Conservation (phyloP, 768 basidiomycete genomes). For the Mycena albidolilacea region DNA sequence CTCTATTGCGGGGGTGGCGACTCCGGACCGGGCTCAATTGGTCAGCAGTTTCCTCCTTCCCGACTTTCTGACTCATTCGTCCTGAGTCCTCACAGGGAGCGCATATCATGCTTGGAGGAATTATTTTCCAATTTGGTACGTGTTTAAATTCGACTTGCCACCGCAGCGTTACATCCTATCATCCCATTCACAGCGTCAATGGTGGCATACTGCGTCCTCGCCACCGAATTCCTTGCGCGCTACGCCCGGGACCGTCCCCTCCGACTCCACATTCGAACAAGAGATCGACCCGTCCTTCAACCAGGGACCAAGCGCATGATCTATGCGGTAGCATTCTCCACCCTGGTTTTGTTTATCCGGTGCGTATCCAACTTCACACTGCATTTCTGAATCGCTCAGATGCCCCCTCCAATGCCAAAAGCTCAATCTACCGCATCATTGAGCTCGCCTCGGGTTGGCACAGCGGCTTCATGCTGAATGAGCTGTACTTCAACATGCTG, state of each 20-base stretch:
- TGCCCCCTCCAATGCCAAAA: constrained; percentile 34
- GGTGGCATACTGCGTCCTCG: not conserved
- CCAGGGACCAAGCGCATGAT: constrained; percentile 43
- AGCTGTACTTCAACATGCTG: constrained; percentile 63
- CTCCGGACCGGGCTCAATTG: not conserved
- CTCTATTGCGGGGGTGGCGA: constrained; percentile 48
- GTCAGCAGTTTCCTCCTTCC: too few relatives aligned
- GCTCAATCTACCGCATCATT: constrained; percentile 66
- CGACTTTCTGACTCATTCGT: too few relatives aligned
- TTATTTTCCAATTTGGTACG: constrained; percentile 72
- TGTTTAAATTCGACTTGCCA: too few relatives aligned
- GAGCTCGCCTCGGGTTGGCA: constrained; percentile 67
- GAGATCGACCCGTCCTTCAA: not conserved
- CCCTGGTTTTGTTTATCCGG: constrained; percentile 63
- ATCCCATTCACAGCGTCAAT: constrained; percentile 42
- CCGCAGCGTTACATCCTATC: not conserved
- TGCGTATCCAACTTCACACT: constrained; percentile 40
- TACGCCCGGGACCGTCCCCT: not conserved
- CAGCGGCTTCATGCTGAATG: constrained; percentile 63
- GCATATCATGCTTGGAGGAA: constrained; percentile 70
- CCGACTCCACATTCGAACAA: not conserved
- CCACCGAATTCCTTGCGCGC: constrained; percentile 47
- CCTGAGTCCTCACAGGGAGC: constrained; percentile 37
- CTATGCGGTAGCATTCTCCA: constrained; percentile 54
- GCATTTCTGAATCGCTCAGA: too few relatives aligned